phyloP scores from a whole-genome alignment of 1,284 basidiomycete genomes.

The Grifola frondosa region DNA sequence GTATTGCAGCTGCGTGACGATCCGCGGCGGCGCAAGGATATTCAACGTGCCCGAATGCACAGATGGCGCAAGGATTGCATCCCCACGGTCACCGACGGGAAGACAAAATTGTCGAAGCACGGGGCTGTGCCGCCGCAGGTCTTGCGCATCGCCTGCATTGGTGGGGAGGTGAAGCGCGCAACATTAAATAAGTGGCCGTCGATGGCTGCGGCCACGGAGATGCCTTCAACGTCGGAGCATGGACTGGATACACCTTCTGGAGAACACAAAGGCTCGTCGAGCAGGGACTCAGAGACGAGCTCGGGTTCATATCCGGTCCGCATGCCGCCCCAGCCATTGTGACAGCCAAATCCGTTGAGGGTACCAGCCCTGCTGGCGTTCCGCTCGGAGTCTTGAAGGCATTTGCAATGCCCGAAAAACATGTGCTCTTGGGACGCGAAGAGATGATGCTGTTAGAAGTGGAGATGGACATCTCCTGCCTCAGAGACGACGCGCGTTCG shows the following conservation, averaged over 20 bases:
- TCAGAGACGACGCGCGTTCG: conserved; percentile 63
- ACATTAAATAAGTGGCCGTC: conserved; percentile 16
- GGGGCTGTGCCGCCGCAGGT: no score
- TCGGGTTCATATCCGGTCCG: no score
- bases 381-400: conserved; percentile 65
- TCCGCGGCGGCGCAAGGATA: conserved; percentile 55
- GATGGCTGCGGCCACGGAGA: conserved; percentile 1
- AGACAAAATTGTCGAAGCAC: no score
- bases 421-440: conserved; percentile 86
- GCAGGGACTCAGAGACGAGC: no score
- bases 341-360: conserved; percentile 36
- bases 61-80: no score
- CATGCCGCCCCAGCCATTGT: conserved; percentile 49
- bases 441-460: conserved; percentile 29
- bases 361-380: conserved; percentile 41
- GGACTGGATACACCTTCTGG: no score
- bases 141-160: no score
- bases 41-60: no score
- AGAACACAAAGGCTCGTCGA: no score
- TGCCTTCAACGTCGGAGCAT: no score
- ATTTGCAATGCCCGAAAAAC: conserved; percentile 72
- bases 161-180: conserved; percentile 26
- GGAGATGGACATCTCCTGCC: conserved; percentile 53
- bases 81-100: no score
- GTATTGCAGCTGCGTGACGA: conserved; percentile 82